Base-by-base conservation (phyloP, 1,139 yeast genomes). In the Pichia sp. region DNA sequence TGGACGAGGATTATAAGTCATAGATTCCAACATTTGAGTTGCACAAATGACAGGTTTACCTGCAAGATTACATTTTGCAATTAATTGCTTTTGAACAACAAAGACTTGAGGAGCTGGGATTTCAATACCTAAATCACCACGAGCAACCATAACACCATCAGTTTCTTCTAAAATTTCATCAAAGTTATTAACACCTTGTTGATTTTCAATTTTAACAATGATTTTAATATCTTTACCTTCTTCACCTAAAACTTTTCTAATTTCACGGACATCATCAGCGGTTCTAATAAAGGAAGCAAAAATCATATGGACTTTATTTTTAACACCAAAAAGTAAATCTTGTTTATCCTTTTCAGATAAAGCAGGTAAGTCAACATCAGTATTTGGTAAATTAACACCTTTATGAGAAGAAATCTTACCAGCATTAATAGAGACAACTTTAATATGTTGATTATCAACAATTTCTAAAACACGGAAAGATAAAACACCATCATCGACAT, bases 31-130 rank as follows among this genome's bases (percentile, higher is more conserved):
- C 98, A 91, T 91, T 74, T 91, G 99, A 54, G 99, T 91, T 54
- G 99, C 99, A 75, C 98, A 93, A 65, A 91, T 88, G 56, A 88
- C 97, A 63, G 99, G 98, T 79, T 93, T 91, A 65, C 97, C 99
- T 56, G 96, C 97, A 66, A 89, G 76, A 80, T 91, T 93, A 77
- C 96, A 91, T 74, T 91, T 91, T 62, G 98, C 97, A 67, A 91
- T 91, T 74, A 91, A 77, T 76, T 89, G 96, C 79, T 93, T 91
- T 75, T 91, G 99, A 57, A 89, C 97, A 61, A 93, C 91, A 65
- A 91, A 88, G 51, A 91, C 99, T 75, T 89, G 95, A 53, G 96
- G 93, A 54, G 98, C 97, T 55, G 98, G 98, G 62, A 91, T 91
- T 76, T 91, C 99, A 63, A 91, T 91, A 76, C 99, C 99, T 64